Conservation (phyloP, 2,329 filamentous ascomycete species). For the Paecilomyces variotii region DNA sequence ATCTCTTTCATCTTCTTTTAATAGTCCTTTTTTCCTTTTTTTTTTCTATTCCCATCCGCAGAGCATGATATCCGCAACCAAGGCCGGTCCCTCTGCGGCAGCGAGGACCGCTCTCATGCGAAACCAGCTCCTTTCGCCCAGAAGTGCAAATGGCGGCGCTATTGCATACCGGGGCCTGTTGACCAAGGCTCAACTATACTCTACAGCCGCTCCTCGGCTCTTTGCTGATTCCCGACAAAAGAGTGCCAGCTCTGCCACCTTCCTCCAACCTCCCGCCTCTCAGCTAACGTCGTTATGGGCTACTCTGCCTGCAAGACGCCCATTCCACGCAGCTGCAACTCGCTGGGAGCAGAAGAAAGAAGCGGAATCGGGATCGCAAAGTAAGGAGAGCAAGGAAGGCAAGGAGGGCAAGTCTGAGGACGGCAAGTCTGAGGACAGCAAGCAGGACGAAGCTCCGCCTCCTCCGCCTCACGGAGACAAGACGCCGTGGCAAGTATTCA, state of each 20-base stretch:
- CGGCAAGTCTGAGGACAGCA: conserved; percentile 34
- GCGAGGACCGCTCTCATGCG: conserved; percentile 30
- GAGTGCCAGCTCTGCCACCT: conserved; percentile 29
- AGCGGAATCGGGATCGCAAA: conserved; percentile 32
- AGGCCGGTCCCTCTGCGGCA: conserved; percentile 24
- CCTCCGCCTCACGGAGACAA: conserved; percentile 97
- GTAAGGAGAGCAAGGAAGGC: conserved; percentile 17
- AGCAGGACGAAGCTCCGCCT: conserved; percentile 62
- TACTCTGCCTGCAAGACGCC: conserved; percentile 27
- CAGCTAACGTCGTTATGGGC: conserved; percentile 27
- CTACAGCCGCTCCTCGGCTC: conserved; percentile 28
- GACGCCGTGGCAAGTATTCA: conserved; percentile 97
- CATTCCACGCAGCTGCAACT: conserved; percentile 27
- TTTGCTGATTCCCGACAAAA: conserved; percentile 14
- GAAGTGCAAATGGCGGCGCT: conserved; percentile 19
- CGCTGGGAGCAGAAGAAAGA: conserved; percentile 27
- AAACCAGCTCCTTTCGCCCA: conserved; percentile 25
- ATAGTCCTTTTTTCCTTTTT: conserved; percentile 30
- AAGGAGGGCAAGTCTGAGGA: conserved; percentile 26
- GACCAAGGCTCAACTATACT: conserved; percentile 19
- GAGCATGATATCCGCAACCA: conserved; percentile 34
- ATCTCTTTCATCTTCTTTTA: background rate
- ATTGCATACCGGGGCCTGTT: conserved; percentile 25
- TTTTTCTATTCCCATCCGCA: conserved; percentile 1
- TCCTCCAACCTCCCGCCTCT: conserved; percentile 27